Evolutionary conservation across 371 early-diverging fungal genomes (phyloP).

Genomic region (Mortierella sp.): DNA sequence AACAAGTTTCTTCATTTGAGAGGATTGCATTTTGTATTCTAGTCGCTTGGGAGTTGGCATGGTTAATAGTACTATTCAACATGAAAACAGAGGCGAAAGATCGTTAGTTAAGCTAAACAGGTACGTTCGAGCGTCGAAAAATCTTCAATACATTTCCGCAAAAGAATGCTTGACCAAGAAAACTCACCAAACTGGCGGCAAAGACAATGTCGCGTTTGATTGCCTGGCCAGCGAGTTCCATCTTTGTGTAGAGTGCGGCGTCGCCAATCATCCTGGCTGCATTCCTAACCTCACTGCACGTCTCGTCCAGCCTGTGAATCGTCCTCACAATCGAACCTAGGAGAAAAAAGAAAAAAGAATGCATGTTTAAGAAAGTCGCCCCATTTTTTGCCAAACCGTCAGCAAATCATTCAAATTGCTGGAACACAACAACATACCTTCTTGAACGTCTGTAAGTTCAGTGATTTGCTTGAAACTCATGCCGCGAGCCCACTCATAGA

Average conservation of each 20-base stretch:
- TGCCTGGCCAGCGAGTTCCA: constrained; percentile 92
- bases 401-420: neutral
- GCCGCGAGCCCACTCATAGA: constrained; percentile 98
- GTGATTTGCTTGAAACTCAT: constrained; percentile 96
- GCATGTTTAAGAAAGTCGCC: neutral
- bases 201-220: constrained; percentile 99
- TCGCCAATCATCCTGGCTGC: constrained; percentile 98
- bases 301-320: constrained; percentile 97
- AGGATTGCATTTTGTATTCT: neutral
- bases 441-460: constrained; percentile 94
- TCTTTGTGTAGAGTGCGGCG: constrained; percentile 91
- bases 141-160: too few species aligned
- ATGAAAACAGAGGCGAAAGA: too few species aligned
- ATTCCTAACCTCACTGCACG: constrained; percentile 94
- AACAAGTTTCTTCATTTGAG: too few species aligned
- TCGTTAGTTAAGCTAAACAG: too few species aligned
- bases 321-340: constrained; percentile 94
- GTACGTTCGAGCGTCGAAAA: too few species aligned
- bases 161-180: neutral
- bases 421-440: constrained; percentile 68
- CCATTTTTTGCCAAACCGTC: neutral
- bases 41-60: neutral
- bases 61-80: neutral
- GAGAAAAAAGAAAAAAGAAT: neutral
- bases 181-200: constrained; percentile 90